Evolutionary conservation across 495 filamentous ascomycete genomes (phyloP).

Genomic region (Penicillium coffeae): DNA sequence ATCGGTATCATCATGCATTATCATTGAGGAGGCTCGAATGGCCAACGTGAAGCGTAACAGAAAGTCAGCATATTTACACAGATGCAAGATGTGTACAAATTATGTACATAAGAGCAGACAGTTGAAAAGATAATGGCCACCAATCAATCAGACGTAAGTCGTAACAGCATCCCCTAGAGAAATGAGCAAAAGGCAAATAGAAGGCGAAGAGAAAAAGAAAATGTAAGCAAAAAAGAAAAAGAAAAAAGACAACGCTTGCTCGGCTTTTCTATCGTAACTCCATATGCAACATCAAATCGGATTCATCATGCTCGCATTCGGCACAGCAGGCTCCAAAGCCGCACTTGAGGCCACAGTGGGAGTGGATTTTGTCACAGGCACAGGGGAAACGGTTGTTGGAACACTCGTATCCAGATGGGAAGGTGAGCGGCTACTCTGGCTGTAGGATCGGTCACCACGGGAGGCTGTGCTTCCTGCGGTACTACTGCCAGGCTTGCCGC

Average conservation of each 20-base stretch:
- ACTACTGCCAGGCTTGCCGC: constrained; percentile 37
- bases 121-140: neutral
- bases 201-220: neutral
- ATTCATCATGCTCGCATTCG: constrained; percentile 39
- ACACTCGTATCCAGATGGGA: constrained; percentile 23
- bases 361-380: constrained; percentile 21
- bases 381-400: constrained; percentile 23
- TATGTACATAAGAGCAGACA: neutral
- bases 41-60: neutral
- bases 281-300: constrained; percentile 30
- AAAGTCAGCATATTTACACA: neutral
- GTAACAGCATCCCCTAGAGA: neutral
- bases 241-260: neutral
- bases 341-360: constrained; percentile 4
- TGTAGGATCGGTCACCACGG: constrained; percentile 28
- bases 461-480: constrained; percentile 24
- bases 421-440: constrained; percentile 31
- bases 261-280: constrained; percentile 10
- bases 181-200: neutral
- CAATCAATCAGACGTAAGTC: neutral
- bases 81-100: neutral
- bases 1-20: neutral
- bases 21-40: neutral
- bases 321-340: constrained; percentile 26
- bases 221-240: neutral